Percentiles rank a stretch among this genome's conserved stretches.
Evolutionary conservation across 2,329 filamentous ascomycete species (phyloP).

Genomic region (Septoria petroselini): DNA sequence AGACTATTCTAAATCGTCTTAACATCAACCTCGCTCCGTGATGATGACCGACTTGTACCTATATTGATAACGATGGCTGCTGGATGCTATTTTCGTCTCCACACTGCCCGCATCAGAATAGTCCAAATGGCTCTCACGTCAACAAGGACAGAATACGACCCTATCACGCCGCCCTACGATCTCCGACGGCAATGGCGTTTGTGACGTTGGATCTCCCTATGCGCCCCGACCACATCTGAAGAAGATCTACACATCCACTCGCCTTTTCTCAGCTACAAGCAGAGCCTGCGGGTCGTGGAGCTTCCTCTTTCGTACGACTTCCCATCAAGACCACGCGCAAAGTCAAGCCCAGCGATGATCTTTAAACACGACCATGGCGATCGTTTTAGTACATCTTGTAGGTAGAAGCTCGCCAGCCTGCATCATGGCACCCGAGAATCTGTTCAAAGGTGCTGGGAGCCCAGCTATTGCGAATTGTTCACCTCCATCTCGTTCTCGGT

Average conservation of each 20-base stretch:
- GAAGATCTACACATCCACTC: slow-evolving; percentile 6
- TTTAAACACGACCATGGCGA: neutral
- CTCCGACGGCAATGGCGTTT: slow-evolving; percentile 4
- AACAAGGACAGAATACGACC: slow-evolving; percentile 1
- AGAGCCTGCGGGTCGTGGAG: slow-evolving; percentile 1
- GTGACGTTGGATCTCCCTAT: slow-evolving; percentile 5
- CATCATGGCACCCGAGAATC: neutral
- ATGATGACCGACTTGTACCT: too few species aligned
- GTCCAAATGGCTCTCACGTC: too few species aligned
- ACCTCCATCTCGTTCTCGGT: neutral
- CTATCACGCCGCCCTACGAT: neutral
- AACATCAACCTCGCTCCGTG: too few species aligned
- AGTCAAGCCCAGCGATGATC: slow-evolving; percentile 7
- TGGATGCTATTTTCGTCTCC: too few species aligned
- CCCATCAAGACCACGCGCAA: neutral
- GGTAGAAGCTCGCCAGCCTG: neutral
- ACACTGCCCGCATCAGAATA: too few species aligned
- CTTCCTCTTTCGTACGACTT: slow-evolving; percentile 8
- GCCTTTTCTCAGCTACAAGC: neutral
- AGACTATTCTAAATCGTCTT: too few species aligned
- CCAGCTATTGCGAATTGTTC: neutral
- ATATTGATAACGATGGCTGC: too few species aligned
- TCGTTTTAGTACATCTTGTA: neutral
- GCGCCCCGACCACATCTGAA: neutral
- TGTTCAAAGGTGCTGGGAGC: neutral